phyloP scores from a whole-genome alignment of 2,329 filamentous ascomycete genomes.

The Hymenoscyphus fructigenus region DNA sequence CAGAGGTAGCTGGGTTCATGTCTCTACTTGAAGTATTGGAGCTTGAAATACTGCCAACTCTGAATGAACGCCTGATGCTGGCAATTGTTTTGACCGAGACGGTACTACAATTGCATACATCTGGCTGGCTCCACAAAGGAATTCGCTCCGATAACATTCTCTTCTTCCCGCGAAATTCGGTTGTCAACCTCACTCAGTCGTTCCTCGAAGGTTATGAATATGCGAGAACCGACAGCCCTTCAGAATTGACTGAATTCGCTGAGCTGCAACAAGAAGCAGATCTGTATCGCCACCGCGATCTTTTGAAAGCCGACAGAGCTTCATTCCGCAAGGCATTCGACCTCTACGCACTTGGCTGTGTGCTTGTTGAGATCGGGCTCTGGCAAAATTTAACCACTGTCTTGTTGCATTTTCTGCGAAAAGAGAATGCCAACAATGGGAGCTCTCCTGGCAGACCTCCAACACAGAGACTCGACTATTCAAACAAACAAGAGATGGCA shows the following conservation, averaged over 20 bases:
- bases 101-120: conserved; percentile 18
- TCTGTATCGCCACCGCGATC: conserved; percentile 18
- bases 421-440: neutral
- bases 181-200: neutral
- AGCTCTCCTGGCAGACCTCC: neutral
- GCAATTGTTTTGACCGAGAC: conserved; percentile 18
- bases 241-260: conserved; percentile 19
- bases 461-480: neutral
- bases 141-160: conserved; percentile 22
- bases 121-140: conserved; percentile 25
- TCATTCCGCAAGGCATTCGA: conserved; percentile 22
- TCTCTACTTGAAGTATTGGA: conserved; percentile 10
- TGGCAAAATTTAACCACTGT: conserved; percentile 3
- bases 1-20: conserved; percentile 6
- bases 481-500: conserved; percentile 5
- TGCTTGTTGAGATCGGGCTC: conserved; percentile 3
- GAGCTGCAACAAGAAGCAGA: conserved; percentile 14
- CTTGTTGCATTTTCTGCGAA: neutral
- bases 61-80: conserved; percentile 10
- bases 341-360: conserved; percentile 21
- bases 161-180: conserved; percentile 14
- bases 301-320: conserved; percentile 5
- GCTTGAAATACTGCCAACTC: conserved; percentile 9
- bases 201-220: conserved; percentile 21
- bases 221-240: conserved; percentile 16